A percentile compares a stretch with the other conserved stretches of the same genome.
Evolutionary conservation across 768 basidiomycete species (phyloP).

Genomic region (Mycena pura): DNA sequence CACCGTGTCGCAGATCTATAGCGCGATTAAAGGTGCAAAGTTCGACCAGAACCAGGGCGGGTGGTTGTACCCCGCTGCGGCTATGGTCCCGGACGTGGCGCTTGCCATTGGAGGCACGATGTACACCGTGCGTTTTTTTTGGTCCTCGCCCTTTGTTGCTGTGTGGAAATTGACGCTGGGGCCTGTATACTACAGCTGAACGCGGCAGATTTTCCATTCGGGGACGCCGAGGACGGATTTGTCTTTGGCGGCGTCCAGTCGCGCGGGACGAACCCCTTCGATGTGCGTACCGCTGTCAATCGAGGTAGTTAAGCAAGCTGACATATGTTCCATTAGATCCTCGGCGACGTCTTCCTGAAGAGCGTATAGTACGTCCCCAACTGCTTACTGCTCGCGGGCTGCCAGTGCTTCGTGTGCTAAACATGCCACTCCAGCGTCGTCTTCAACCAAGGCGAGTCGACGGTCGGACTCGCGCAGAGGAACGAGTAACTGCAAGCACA

Average conservation of each 20-base stretch:
- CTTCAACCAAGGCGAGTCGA: conserved; percentile 27
- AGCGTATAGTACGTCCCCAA: conserved; percentile 21
- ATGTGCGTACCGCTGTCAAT: conserved; percentile 1
- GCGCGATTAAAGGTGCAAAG: conserved; percentile 40
- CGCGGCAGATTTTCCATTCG: conserved; percentile 31
- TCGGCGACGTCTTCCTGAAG: conserved; percentile 29
- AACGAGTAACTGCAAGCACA: conserved; percentile 11
- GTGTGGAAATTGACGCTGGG: background rate
- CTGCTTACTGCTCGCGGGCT: too few relatives aligned
- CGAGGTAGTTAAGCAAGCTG: too few relatives aligned
- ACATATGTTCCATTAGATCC: too few relatives aligned
- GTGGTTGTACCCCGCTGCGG: conserved; percentile 42
- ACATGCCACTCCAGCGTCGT: conserved; percentile 16
- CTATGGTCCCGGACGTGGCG: conserved; percentile 37
- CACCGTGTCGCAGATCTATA: conserved; percentile 40
- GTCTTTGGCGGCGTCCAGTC: conserved; percentile 31
- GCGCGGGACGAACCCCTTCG: conserved; percentile 26
- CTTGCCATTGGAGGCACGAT: conserved; percentile 42
- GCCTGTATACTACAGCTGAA: conserved; percentile 13
- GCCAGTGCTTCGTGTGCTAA: background rate
- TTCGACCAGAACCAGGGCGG: conserved; percentile 44
- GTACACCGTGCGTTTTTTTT: conserved; percentile 33
- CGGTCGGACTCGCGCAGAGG: conserved; percentile 18
- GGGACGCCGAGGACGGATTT: conserved; percentile 29
- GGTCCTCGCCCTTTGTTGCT: background rate